Conservation (phyloP, 306 rosid genomes). For the Gleditsia sinensis region DNA sequence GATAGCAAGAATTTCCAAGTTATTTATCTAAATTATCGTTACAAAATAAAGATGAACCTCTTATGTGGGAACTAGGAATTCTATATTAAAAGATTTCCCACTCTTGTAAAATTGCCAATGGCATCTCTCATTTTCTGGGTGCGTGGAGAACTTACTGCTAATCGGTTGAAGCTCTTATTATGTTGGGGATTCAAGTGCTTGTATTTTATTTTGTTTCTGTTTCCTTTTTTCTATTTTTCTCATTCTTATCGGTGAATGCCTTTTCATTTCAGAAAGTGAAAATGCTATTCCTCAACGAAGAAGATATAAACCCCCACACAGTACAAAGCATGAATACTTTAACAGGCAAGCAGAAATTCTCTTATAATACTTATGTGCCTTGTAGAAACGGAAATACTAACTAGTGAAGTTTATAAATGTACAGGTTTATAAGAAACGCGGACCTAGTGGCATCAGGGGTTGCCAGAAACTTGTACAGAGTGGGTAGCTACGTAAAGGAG, state of each 20-base stretch:
- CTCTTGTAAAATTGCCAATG: background rate
- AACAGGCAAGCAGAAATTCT: slow-evolving; percentile 63
- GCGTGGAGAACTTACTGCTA: background rate
- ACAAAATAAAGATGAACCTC: background rate
- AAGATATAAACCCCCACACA: slow-evolving; percentile 53
- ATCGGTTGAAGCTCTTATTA: background rate
- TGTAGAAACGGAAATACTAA: background rate
- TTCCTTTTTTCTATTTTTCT: background rate
- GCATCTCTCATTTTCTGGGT: background rate
- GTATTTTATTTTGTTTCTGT: background rate
- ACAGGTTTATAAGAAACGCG: slow-evolving; percentile 87
- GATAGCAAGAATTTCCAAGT: background rate
- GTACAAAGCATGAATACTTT: slow-evolving; percentile 63
- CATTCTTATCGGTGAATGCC: background rate
- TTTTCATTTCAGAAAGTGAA: slow-evolving; percentile 40
- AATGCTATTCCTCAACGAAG: slow-evolving; percentile 55
- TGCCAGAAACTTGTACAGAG: slow-evolving; percentile 69
- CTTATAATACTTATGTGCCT: background rate
- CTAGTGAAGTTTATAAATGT: slow-evolving; percentile 8
- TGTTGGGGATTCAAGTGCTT: slow-evolving; percentile 22
- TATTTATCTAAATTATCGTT: slow-evolving; percentile 14
- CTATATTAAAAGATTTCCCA: background rate
- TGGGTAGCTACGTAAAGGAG: slow-evolving; percentile 65
- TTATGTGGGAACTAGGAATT: background rate
- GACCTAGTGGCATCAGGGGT: slow-evolving; percentile 81